A percentile compares a stretch with the other conserved stretches of the same genome.
These are phyloP conservation scores for Meira miltonrushii DNA, from an alignment of 1,284 basidiomycete species.

Conservation along the genomic window DNA sequence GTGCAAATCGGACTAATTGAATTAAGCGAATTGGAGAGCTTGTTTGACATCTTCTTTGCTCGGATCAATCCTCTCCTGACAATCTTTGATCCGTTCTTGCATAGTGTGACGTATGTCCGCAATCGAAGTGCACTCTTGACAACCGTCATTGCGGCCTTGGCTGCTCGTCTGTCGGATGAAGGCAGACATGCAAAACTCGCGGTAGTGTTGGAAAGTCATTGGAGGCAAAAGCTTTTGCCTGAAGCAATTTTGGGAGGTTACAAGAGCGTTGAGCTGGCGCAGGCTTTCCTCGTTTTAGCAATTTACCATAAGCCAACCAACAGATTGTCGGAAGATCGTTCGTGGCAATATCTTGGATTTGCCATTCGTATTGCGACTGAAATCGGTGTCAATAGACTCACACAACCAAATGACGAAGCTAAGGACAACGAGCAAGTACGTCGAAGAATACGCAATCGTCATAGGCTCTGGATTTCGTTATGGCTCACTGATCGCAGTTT, in stretches of 20 bases:
- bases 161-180: constrained; percentile 34
- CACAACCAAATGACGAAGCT: constrained; percentile 26
- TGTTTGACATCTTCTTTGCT: constrained; percentile 44
- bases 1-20: constrained; percentile 31
- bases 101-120: constrained; percentile 35
- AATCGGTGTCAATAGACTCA: constrained; percentile 37
- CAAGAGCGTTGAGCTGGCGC: constrained; percentile 43
- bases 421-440: constrained; percentile 33
- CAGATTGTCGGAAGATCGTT: constrained; percentile 38
- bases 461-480: constrained; percentile 38
- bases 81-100: constrained; percentile 40
- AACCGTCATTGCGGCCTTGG: constrained; percentile 35
- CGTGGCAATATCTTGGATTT: constrained; percentile 44
- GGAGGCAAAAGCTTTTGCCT: constrained; percentile 37
- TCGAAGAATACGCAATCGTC: constrained; percentile 34
- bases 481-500: constrained; percentile 40
- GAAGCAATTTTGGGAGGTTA: constrained; percentile 35
- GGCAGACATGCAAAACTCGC: constrained; percentile 34
- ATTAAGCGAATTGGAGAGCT: constrained; percentile 31
- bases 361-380: constrained; percentile 44
- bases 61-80: constrained; percentile 40
- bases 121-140: constrained; percentile 38
- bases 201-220: constrained; percentile 29
- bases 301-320: constrained; percentile 39
- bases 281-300: constrained; percentile 38